phyloP scores from a whole-genome alignment of 176 grass and related monocot species.

The Zea mays region DNA sequence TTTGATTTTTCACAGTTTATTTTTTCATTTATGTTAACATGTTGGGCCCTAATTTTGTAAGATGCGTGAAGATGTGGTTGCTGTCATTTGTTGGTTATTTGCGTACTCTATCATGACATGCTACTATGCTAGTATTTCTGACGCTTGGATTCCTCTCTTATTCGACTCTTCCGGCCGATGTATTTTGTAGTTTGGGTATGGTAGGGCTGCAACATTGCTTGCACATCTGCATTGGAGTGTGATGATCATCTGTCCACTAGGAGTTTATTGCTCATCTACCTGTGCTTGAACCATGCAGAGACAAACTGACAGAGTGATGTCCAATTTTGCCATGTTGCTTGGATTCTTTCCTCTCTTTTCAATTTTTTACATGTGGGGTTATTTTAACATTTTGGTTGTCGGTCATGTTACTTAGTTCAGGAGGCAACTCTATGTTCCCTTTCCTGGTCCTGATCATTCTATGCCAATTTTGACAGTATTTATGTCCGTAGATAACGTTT shows the following conservation, averaged over 20 bases:
- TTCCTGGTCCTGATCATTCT: background rate
- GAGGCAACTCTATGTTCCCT: background rate
- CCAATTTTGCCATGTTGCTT: slow-evolving; percentile 1
- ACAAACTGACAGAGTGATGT: background rate
- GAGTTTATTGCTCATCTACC: background rate
- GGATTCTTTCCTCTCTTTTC: background rate
- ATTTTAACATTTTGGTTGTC: background rate
- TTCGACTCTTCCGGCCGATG: background rate
- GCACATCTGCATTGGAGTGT: background rate
- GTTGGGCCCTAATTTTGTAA: background rate
- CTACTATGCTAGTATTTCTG: background rate
- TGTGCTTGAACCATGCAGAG: background rate
- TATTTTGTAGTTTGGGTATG: background rate
- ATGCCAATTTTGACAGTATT: background rate
- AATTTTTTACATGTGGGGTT: background rate
- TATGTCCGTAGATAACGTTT: background rate
- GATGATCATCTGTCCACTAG: background rate
- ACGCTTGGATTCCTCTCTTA: background rate
- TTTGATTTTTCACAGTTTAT: background rate
- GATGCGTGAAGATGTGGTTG: background rate
- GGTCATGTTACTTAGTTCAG: background rate
- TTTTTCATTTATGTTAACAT: background rate
- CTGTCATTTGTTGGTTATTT: slow-evolving; percentile 3
- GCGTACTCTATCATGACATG: background rate
- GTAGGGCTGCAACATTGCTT: background rate